These are phyloP conservation scores for Moesziomyces parantarcticus DNA, from an alignment of 1,284 basidiomycete species.

Conservation along the genomic window DNA sequence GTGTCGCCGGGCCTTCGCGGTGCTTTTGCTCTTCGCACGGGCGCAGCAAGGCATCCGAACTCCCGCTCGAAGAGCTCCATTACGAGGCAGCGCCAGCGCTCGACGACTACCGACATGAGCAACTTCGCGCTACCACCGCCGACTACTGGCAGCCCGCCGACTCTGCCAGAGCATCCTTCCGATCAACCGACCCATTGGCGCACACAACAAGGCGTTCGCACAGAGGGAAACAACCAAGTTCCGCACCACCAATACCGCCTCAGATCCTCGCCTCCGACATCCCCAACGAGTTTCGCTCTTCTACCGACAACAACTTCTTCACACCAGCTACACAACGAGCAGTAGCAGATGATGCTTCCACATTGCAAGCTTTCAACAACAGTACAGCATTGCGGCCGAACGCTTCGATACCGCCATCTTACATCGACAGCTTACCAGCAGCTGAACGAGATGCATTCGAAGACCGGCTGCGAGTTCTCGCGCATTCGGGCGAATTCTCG, in stretches of 20 bases:
- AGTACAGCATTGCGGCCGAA: background rate
- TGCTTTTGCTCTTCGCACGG: constrained; percentile 35
- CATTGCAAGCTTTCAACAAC: background rate
- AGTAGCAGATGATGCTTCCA: background rate
- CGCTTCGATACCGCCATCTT: constrained; percentile 2
- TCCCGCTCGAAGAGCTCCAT: constrained; percentile 28
- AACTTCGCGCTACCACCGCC: background rate
- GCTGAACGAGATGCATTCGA: constrained; percentile 4
- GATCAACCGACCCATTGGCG: background rate
- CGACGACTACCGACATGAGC: constrained; percentile 17
- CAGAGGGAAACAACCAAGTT: background rate
- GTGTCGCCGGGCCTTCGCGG: constrained; percentile 36
- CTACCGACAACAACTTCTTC: constrained; percentile 26
- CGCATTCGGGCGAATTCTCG: constrained; percentile 32
- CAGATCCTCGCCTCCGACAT: background rate
- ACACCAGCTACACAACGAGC: constrained; percentile 17
- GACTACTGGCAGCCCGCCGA: constrained; percentile 18
- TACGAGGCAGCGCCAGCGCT: constrained; percentile 10
- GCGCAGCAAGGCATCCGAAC: constrained; percentile 27
- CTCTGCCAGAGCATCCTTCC: background rate
- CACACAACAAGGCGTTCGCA: background rate
- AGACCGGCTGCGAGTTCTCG: constrained; percentile 6
- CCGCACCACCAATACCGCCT: constrained; percentile 3
- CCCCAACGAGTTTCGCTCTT: too few relatives aligned
- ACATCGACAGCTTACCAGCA: constrained; percentile 18